phyloP scores from a whole-genome alignment of 73 alveolate genomes.

The Tetrahymena malaccensis region DNA sequence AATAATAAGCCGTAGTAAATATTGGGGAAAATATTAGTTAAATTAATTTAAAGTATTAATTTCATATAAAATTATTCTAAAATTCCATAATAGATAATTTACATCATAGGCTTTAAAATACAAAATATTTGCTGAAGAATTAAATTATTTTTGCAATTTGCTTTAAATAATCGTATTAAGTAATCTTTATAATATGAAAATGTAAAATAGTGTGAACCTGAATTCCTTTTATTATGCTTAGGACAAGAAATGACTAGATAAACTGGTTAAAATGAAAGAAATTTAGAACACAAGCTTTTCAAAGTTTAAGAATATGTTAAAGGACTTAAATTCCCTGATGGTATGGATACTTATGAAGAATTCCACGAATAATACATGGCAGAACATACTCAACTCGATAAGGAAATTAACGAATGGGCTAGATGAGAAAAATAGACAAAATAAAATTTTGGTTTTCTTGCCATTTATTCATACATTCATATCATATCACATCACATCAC shows the following conservation, averaged over 20 bases:
- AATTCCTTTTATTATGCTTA: not conserved
- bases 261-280: not conserved
- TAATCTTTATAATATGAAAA: not conserved
- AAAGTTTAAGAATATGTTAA: not conserved
- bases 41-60: too few relatives aligned
- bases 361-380: not conserved
- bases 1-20: not conserved
- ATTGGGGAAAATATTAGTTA: not conserved
- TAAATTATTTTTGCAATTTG: too few relatives aligned
- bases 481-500: not conserved
- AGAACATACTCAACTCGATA: not conserved
- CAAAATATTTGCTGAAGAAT: not conserved
- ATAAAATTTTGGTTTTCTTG: not conserved
- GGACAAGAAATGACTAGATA: not conserved
- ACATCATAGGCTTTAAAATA: not conserved
- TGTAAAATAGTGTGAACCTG: not conserved
- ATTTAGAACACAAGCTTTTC: not conserved
- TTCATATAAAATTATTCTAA: not conserved
- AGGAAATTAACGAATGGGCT: not conserved
- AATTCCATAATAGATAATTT: not conserved
- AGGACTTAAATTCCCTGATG: not conserved
- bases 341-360: not conserved
- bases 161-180: too few relatives aligned
- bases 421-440: not conserved
- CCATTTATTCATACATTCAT: not conserved